Evolutionary conservation across 345 rosid species (phyloP).

Genomic region (Leavenworthia alabamica): DNA sequence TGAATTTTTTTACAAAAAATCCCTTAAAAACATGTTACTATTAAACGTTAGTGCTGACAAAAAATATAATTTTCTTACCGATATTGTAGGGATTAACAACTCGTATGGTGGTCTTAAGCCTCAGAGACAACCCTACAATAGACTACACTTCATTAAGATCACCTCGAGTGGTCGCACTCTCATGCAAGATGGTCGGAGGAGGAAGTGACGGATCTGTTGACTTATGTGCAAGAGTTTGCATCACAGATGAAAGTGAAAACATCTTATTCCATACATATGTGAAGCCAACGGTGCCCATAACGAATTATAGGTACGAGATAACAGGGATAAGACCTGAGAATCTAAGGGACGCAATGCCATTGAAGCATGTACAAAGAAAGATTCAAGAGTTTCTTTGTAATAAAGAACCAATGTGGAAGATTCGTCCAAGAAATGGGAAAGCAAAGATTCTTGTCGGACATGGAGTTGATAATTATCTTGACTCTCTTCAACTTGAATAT

Average conservation of each 20-base stretch:
- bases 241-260: conserved; percentile 64
- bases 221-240: conserved; percentile 64
- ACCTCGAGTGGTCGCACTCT: conserved; percentile 52
- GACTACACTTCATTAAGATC: conserved; percentile 45
- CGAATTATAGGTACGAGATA: conserved; percentile 68
- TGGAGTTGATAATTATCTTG: conserved; percentile 68
- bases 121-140: conserved; percentile 40
- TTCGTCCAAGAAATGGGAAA: conserved; percentile 57
- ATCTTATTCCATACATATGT: conserved; percentile 63
- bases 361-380: conserved; percentile 57
- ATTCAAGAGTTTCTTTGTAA: conserved; percentile 77
- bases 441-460: conserved; percentile 91
- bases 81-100: conserved; percentile 34
- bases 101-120: conserved; percentile 47
- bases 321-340: conserved; percentile 69
- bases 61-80: background rate
- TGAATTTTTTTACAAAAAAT: too few species aligned
- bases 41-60: background rate
- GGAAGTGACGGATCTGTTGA: conserved; percentile 77
- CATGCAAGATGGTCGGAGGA: conserved; percentile 88
- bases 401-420: conserved; percentile 81
- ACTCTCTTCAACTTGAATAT: conserved; percentile 63
- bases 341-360: conserved; percentile 59
- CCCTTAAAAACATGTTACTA: background rate
- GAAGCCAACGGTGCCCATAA: conserved; percentile 59